A percentile compares a stretch with the other conserved stretches of the same genome.
phyloP scores from a whole-genome alignment of 1,284 basidiomycete genomes.

The Chalciporus sp. region DNA sequence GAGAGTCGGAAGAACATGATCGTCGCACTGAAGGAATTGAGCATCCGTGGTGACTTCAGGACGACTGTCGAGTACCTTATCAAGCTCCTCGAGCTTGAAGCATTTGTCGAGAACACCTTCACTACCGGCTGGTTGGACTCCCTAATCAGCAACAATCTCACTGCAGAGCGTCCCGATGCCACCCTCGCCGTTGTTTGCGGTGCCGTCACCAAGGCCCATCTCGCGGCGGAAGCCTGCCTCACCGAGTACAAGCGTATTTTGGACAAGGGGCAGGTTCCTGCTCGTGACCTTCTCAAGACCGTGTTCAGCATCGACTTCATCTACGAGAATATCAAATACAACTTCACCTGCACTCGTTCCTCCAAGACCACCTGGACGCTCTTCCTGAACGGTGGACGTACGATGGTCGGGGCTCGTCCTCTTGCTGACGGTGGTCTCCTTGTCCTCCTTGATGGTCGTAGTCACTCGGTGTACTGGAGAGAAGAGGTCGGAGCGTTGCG shows the following conservation, averaged over 20 bases:
- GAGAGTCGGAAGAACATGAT: constrained; percentile 99
- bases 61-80: constrained; percentile 99
- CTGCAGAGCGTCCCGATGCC: constrained; percentile 93
- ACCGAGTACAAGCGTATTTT: constrained; percentile 94
- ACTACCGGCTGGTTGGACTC: constrained; percentile 99
- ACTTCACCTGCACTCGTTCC: constrained; percentile 93
- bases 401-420: constrained; percentile 86
- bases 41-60: constrained; percentile 98
- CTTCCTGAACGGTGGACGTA: constrained; percentile 93
- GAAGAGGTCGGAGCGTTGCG: constrained; percentile 96
- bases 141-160: constrained; percentile 94
- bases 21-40: constrained; percentile 96
- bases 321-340: constrained; percentile 95
- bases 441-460: constrained; percentile 89
- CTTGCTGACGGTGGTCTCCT: constrained; percentile 96
- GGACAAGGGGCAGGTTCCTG: constrained; percentile 97
- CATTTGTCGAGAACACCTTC: constrained; percentile 96
- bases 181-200: constrained; percentile 96
- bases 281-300: constrained; percentile 93
- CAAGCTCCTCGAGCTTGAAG: constrained; percentile 95
- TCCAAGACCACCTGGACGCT: constrained; percentile 90
- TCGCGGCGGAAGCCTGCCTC: constrained; percentile 89
- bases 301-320: constrained; percentile 98
- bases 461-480: constrained; percentile 98
- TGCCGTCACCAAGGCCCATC: constrained; percentile 94